A percentile compares a stretch with the other conserved stretches of the same genome.
Evolutionary conservation across 148 eudicot genomes (phyloP).

Genomic region (Arbutus unedo): DNA sequence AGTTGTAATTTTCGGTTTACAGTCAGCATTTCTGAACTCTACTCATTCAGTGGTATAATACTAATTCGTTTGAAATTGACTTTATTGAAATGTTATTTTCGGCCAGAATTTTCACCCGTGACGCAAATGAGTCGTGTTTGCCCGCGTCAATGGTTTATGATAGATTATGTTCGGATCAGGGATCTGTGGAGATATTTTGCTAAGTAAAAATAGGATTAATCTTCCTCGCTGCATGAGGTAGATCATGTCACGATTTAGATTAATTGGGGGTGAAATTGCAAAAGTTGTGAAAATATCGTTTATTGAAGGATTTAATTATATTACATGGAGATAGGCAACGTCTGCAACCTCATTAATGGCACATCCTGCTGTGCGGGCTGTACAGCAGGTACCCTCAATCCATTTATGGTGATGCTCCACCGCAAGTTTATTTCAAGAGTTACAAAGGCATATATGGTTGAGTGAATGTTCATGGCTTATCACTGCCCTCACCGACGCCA

Average conservation of each 20-base stretch:
- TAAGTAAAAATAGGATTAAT: too few relatives aligned
- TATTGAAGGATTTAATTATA: neutral
- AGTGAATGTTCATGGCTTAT: neutral
- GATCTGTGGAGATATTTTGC: too few relatives aligned
- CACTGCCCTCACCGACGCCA: conserved; percentile 14
- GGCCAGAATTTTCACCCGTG: neutral
- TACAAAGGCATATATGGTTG: neutral
- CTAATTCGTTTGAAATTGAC: neutral
- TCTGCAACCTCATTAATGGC: neutral
- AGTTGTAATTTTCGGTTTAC: neutral
- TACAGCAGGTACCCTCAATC: too few relatives aligned
- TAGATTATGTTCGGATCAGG: neutral
- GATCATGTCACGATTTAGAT: neutral
- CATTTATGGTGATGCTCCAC: neutral
- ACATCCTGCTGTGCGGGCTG: too few relatives aligned
- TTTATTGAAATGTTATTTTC: neutral
- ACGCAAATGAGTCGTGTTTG: neutral
- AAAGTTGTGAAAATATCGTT: neutral
- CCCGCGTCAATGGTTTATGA: neutral
- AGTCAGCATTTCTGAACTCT: neutral
- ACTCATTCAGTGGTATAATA: neutral
- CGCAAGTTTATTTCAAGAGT: neutral
- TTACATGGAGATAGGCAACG: neutral
- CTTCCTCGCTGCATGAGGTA: too few relatives aligned
- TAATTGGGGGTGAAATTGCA: neutral